A percentile compares a stretch with the other conserved stretches of the same genome.
phyloP scores from a whole-genome alignment of 352 stramenopile genomes.

The Globisporangium cederbergense region DNA sequence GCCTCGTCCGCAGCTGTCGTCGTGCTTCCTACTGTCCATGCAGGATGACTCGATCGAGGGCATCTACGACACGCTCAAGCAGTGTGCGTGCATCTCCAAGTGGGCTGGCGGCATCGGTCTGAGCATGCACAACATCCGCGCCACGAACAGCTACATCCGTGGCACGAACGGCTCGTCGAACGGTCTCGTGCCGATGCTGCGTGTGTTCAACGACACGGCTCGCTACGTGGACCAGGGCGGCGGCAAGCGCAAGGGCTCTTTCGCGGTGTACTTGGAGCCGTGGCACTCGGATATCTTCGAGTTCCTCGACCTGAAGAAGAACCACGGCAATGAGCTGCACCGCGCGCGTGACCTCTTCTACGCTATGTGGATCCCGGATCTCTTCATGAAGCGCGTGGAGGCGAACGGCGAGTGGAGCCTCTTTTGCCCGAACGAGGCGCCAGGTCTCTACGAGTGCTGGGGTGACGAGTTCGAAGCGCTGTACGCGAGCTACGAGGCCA shows the following conservation, averaged over 20 bases:
- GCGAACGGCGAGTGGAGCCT: slow-evolving; percentile 95
- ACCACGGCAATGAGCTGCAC: slow-evolving; percentile 98
- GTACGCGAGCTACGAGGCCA: slow-evolving; percentile 95
- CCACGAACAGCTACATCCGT: slow-evolving; percentile 96
- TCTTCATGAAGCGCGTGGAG: slow-evolving; percentile 99
- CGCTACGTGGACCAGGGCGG: slow-evolving; percentile 99
- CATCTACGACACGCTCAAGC: slow-evolving; percentile 99
- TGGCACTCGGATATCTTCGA: slow-evolving; percentile 99
- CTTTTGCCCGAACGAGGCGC: slow-evolving; percentile 98
- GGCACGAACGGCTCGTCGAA: slow-evolving; percentile 99
- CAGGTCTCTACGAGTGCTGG: slow-evolving; percentile 91
- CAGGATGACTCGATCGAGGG: slow-evolving; percentile 99
- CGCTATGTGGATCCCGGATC: slow-evolving; percentile 97
- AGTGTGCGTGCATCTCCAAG: slow-evolving; percentile 99
- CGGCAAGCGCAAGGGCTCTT: slow-evolving; percentile 97
- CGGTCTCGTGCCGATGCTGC: slow-evolving; percentile 99
- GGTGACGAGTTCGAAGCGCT: slow-evolving; percentile 95
- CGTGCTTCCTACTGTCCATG: slow-evolving; percentile 97
- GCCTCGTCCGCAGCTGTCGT: slow-evolving; percentile 96
- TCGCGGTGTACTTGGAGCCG: slow-evolving; percentile 98
- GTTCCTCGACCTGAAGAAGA: slow-evolving; percentile 98
- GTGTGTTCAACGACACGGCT: slow-evolving; percentile 99
- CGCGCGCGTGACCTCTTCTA: slow-evolving; percentile 98
- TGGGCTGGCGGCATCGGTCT: slow-evolving; percentile 98
- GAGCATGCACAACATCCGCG: slow-evolving; percentile 98